Conservation (phyloP, 768 basidiomycete genomes). For the Tephrocybe sp. region DNA sequence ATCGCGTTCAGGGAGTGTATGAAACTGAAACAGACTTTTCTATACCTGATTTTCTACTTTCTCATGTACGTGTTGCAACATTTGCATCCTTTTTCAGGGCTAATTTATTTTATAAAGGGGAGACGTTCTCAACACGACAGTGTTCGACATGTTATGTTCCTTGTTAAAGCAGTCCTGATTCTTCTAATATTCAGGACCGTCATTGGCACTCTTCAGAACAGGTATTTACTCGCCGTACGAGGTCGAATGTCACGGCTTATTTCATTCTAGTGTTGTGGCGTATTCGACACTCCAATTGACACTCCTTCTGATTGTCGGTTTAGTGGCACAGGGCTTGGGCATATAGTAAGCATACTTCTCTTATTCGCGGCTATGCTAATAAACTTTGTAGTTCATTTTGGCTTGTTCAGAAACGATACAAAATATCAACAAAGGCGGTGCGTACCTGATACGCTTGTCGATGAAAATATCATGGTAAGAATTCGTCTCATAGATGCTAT, state of each 20-base stretch:
- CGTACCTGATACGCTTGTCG: conserved; percentile 10
- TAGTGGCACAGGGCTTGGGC: conserved; percentile 62
- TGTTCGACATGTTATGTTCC: conserved; percentile 43
- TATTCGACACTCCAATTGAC: conserved; percentile 76
- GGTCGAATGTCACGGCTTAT: too few relatives aligned
- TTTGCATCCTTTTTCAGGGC: too few relatives aligned
- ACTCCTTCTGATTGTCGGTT: conserved; percentile 64
- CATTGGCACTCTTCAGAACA: conserved; percentile 70
- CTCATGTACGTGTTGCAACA: conserved; percentile 72
- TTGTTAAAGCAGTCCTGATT: too few relatives aligned
- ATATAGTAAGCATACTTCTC: conserved; percentile 57
- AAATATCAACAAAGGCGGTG: conserved; percentile 64
- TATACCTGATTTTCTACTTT: conserved; percentile 76
- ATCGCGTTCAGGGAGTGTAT: conserved; percentile 64
- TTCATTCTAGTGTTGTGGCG: conserved; percentile 51
- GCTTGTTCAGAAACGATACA: conserved; percentile 65
- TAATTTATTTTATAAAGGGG: conserved; percentile 50
- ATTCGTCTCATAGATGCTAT: conserved; percentile 55
- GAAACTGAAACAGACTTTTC: conserved; percentile 69
- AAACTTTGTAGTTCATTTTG: conserved; percentile 53
- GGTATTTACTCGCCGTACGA: too few relatives aligned
- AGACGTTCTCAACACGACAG: conserved; percentile 73
- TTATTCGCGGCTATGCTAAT: background rate
- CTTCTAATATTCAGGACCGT: conserved; percentile 51
- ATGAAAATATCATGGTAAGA: background rate